Conservation (phyloP, 495 filamentous ascomycete genomes). For the Chaetomium fimeti region DNA sequence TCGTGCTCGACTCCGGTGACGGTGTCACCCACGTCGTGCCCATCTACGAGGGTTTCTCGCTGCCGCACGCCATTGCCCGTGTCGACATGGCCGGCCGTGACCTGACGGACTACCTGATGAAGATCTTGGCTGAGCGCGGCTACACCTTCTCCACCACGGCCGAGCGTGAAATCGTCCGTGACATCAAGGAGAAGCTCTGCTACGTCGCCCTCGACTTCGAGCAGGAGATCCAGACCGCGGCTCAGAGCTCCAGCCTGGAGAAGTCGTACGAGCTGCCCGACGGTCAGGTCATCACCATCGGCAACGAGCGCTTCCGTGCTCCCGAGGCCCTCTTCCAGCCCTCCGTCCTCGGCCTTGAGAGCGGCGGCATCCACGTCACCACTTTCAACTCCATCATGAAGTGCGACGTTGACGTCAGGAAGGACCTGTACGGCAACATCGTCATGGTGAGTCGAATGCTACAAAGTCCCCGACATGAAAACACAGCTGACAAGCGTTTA, state of each 20-base stretch:
- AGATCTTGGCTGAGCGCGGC: conserved; percentile 97
- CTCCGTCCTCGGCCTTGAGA: conserved; percentile 94
- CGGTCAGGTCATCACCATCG: conserved; percentile 99
- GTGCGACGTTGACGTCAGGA: conserved; percentile 99
- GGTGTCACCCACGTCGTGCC: conserved; percentile 99
- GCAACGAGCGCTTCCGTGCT: conserved; percentile 99
- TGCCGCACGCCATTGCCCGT: conserved; percentile 98
- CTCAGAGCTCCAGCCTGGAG: conserved; percentile 93
- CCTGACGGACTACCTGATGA: conserved; percentile 99
- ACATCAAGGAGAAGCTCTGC: conserved; percentile 99
- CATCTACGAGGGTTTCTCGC: conserved; percentile 99
- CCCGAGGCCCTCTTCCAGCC: conserved; percentile 99
- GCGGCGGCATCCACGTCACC: conserved; percentile 98
- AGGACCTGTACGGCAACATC: conserved; percentile 99
- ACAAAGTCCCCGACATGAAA: background rate
- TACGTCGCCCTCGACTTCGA: conserved; percentile 99
- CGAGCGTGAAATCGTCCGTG: conserved; percentile 99
- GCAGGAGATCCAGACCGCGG: conserved; percentile 99
- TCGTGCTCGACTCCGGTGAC: conserved; percentile 99
- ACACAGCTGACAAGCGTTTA: conserved; percentile 34
- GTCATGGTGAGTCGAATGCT: conserved; percentile 75
- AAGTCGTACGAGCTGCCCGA: conserved; percentile 99
- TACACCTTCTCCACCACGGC: conserved; percentile 99
- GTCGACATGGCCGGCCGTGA: conserved; percentile 99
- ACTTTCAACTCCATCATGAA: conserved; percentile 99